A percentile compares a stretch with the other conserved stretches of the same genome.
These are phyloP conservation scores for Leccinum disarticulatum DNA, from an alignment of 768 basidiomycete genomes.

Conservation along the genomic window DNA sequence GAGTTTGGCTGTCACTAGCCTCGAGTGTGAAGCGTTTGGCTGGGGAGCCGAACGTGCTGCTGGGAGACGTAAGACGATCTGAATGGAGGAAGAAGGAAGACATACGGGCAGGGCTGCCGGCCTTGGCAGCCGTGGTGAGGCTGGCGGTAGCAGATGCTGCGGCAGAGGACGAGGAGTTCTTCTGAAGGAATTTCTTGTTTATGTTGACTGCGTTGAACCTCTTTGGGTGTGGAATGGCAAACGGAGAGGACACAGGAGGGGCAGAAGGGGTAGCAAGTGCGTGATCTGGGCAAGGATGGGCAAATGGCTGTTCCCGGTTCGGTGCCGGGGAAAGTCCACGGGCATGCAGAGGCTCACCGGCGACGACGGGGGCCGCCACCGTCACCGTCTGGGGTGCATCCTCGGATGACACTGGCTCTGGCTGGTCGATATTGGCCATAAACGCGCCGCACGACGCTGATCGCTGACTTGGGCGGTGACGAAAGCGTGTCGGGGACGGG, in stretches of 20 bases:
- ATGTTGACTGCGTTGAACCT: slow-evolving; percentile 89
- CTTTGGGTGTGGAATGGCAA: slow-evolving; percentile 61
- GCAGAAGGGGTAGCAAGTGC: slow-evolving; percentile 9
- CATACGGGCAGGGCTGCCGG: slow-evolving; percentile 55
- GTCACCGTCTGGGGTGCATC: slow-evolving; percentile 19
- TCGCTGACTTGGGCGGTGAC: slow-evolving; percentile 17
- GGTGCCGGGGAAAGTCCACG: slow-evolving; percentile 21
- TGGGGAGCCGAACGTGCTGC: slow-evolving; percentile 60
- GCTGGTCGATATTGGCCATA: slow-evolving; percentile 70
- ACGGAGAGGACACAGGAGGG: slow-evolving; percentile 16
- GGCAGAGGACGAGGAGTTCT: slow-evolving; percentile 64
- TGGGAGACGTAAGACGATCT: slow-evolving; percentile 13
- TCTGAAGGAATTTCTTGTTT: slow-evolving; percentile 96
- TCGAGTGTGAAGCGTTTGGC: slow-evolving; percentile 62
- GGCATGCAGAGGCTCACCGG: slow-evolving; percentile 5
- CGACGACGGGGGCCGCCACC: slow-evolving; percentile 2
- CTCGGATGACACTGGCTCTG: slow-evolving; percentile 45
- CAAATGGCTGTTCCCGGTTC: slow-evolving; percentile 11
- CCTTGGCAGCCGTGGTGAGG: slow-evolving; percentile 44
- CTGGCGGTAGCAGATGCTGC: slow-evolving; percentile 44
- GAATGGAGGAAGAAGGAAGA: slow-evolving; percentile 9
- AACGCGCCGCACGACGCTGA: slow-evolving; percentile 71
- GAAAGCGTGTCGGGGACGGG: slow-evolving; percentile 9
- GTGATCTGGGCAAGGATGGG: slow-evolving; percentile 21
- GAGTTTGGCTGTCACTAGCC: slow-evolving; percentile 84